Evolutionary conservation across 176 grass and related monocot genomes (phyloP).

Genomic region (Stipa capillata): DNA sequence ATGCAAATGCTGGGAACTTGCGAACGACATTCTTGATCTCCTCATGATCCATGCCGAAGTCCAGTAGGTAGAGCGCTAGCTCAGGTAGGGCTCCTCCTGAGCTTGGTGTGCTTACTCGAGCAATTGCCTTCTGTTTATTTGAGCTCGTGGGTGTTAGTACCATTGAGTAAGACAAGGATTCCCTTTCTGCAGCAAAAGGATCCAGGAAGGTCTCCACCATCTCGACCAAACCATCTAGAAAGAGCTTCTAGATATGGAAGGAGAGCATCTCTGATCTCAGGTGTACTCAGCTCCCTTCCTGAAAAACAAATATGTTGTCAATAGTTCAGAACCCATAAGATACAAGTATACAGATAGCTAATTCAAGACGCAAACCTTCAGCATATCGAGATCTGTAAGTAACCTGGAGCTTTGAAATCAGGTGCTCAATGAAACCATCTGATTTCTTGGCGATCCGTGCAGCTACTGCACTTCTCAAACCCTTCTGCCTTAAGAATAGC

Average conservation of each 20-base stretch:
- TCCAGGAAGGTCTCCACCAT: constrained; percentile 73
- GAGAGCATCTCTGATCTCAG: constrained; percentile 72
- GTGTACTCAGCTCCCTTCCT: constrained; percentile 94
- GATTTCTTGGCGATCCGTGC: constrained; percentile 77
- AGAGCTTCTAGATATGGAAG: constrained; percentile 63
- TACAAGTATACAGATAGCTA: neutral
- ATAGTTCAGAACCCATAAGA: neutral
- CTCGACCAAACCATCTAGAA: constrained; percentile 50
- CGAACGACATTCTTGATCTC: constrained; percentile 51
- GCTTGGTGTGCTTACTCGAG: constrained; percentile 45
- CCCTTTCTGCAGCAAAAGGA: constrained; percentile 43
- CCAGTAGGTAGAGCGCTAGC: constrained; percentile 56
- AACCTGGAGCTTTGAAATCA: constrained; percentile 62
- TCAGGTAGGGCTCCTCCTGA: constrained; percentile 47
- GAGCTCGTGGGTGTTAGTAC: constrained; percentile 36
- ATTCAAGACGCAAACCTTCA: constrained; percentile 45
- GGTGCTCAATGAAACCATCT: constrained; percentile 75
- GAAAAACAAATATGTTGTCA: constrained; percentile 16
- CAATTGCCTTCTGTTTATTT: constrained; percentile 69
- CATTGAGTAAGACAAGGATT: constrained; percentile 23
- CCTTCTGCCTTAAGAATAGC: constrained; percentile 75
- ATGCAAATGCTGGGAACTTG: constrained; percentile 69
- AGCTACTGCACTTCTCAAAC: constrained; percentile 65
- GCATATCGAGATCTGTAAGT: constrained; percentile 80
- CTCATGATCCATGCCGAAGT: constrained; percentile 58